These are phyloP conservation scores for Fusarium euwallaceae DNA, from an alignment of 2,329 filamentous ascomycete genomes.

Conservation along the genomic window DNA sequence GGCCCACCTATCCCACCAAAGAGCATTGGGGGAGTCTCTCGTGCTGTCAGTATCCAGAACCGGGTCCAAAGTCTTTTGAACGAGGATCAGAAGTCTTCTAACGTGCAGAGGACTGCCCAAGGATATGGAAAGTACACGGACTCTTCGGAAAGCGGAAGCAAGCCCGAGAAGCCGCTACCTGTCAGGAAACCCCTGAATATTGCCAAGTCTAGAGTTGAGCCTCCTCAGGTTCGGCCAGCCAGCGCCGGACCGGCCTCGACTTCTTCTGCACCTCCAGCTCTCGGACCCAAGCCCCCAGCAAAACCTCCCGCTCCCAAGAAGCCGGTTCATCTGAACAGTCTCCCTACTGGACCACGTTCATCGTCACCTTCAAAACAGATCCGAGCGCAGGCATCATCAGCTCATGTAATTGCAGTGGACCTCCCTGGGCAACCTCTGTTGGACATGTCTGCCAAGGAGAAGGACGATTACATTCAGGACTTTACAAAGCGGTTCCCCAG, in stretches of 20 bases:
- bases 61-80: slow-evolving; percentile 88
- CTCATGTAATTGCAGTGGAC: slow-evolving; percentile 60
- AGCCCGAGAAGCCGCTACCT: slow-evolving; percentile 56
- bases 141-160: slow-evolving; percentile 53
- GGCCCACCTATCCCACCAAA: slow-evolving; percentile 61
- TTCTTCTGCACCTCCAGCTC: slow-evolving; percentile 41
- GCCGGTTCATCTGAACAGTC: slow-evolving; percentile 70
- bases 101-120: slow-evolving; percentile 79
- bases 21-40: slow-evolving; percentile 69
- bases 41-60: slow-evolving; percentile 89
- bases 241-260: slow-evolving; percentile 24
- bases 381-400: slow-evolving; percentile 43
- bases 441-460: slow-evolving; percentile 69
- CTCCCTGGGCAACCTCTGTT: slow-evolving; percentile 63
- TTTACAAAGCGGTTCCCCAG: slow-evolving; percentile 92
- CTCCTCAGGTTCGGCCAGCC: slow-evolving; percentile 41
- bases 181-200: slow-evolving; percentile 65
- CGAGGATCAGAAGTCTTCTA: slow-evolving; percentile 75
- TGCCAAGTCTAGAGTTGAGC: slow-evolving; percentile 48
- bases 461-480: slow-evolving; percentile 74
- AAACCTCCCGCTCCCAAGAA: slow-evolving; percentile 72
- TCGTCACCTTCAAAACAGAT: slow-evolving; percentile 61
- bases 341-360: slow-evolving; percentile 59
- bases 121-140: slow-evolving; percentile 92
- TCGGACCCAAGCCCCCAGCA: slow-evolving; percentile 45